These are phyloP conservation scores for Plasmodium sp. DNA, from an alignment of 169 alveolate genomes.

Conservation along the genomic window DNA sequence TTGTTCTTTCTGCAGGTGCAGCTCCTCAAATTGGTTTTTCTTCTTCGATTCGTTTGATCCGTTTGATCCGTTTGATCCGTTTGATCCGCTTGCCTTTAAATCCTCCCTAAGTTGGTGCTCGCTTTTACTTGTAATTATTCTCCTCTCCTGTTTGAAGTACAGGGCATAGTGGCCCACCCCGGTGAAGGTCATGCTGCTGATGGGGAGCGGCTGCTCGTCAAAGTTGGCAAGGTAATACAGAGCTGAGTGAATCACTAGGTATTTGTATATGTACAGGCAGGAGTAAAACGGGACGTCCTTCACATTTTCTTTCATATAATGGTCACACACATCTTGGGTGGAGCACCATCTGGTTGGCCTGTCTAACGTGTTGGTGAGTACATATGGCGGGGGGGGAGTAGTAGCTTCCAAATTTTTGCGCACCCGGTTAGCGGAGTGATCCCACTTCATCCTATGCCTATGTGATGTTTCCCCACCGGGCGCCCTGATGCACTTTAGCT, in stretches of 20 bases:
- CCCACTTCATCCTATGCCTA: background rate
- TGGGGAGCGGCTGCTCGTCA: slow-evolving; percentile 10
- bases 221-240: slow-evolving; percentile 9
- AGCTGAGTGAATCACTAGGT: slow-evolving; percentile 25
- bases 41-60: background rate
- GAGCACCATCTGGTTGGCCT: background rate
- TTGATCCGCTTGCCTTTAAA: background rate
- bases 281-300: slow-evolving; percentile 29
- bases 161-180: background rate
- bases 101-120: slow-evolving; percentile 27
- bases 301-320: slow-evolving; percentile 12
- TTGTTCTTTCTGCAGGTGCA: background rate
- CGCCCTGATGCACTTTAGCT: slow-evolving; percentile 6
- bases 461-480: background rate
- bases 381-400: background rate
- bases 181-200: background rate
- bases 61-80: background rate
- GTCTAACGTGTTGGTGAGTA: background rate
- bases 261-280: slow-evolving; percentile 35
- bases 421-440: background rate
- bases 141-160: slow-evolving; percentile 6
- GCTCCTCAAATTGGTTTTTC: background rate
- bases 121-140: slow-evolving; percentile 15
- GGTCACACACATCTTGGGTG: slow-evolving; percentile 27
- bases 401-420: background rate